phyloP scores from a whole-genome alignment of 768 basidiomycete genomes.

The Lentinula edodes region DNA sequence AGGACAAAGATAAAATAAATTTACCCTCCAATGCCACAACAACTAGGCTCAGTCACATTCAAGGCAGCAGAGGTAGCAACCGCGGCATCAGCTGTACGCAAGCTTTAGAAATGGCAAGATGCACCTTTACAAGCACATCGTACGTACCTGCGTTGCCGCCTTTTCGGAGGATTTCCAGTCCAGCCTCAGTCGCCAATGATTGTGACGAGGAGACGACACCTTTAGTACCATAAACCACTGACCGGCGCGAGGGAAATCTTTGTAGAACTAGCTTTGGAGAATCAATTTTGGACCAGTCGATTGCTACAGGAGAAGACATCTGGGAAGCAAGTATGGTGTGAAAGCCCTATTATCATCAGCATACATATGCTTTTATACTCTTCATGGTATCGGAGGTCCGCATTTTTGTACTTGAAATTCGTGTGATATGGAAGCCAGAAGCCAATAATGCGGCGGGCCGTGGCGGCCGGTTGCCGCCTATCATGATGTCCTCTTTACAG shows the following conservation, averaged over 20 bases:
- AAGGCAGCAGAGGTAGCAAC: constrained; percentile 90
- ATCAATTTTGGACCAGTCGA: constrained; percentile 59
- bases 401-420: background rate
- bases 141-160: constrained; percentile 90
- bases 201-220: constrained; percentile 88
- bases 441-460: background rate
- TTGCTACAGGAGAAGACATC: constrained; percentile 30
- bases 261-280: constrained; percentile 60
- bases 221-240: constrained; percentile 82
- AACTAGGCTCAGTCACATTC: constrained; percentile 86
- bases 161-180: constrained; percentile 83
- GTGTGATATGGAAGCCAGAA: background rate
- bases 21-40: constrained; percentile 90
- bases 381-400: background rate
- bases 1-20: constrained; percentile 14
- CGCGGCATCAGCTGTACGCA: constrained; percentile 74
- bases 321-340: background rate
- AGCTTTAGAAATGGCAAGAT: background rate
- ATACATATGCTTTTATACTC: background rate
- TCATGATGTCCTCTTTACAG: constrained; percentile 22
- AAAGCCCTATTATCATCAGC: too few relatives aligned
- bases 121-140: background rate
- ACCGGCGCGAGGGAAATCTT: constrained; percentile 78
- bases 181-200: constrained; percentile 87
- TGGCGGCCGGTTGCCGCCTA: background rate